phyloP scores from a whole-genome alignment of 495 filamentous ascomycete species.

The Annulohypoxylon moriforme region DNA sequence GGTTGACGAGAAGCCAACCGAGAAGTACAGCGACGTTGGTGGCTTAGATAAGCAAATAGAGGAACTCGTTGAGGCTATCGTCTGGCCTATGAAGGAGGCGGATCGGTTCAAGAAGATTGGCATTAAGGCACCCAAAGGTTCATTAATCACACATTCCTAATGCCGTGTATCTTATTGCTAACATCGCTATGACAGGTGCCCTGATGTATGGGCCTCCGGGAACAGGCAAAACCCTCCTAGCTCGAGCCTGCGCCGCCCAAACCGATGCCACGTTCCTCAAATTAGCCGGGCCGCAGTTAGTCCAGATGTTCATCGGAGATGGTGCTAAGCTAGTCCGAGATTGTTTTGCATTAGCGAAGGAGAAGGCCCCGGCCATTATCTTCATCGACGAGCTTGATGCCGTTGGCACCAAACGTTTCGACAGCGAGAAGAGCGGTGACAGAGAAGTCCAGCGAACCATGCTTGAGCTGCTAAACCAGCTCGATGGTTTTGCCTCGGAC shows the following conservation, averaged over 20 bases:
- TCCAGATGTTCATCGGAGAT: constrained; percentile 99
- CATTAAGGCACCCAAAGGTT: constrained; percentile 99
- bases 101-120: constrained; percentile 99
- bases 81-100: constrained; percentile 99
- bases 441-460: constrained; percentile 98
- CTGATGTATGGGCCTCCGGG: constrained; percentile 99
- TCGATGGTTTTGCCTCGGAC: constrained; percentile 98
- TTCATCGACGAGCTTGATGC: constrained; percentile 99
- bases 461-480: constrained; percentile 98
- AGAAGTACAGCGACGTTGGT: constrained; percentile 98
- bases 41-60: constrained; percentile 99
- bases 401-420: constrained; percentile 97
- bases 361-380: constrained; percentile 98
- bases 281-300: constrained; percentile 96
- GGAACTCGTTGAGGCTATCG: constrained; percentile 98
- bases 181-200: constrained; percentile 70
- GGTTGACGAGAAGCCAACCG: constrained; percentile 99
- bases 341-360: constrained; percentile 96
- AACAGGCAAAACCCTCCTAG: constrained; percentile 96
- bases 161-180: constrained; percentile 32
- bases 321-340: constrained; percentile 98
- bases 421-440: constrained; percentile 98
- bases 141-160: constrained; percentile 13
- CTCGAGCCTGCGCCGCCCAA: constrained; percentile 96
- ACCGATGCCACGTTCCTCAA: constrained; percentile 99